Evolutionary conservation across 2,329 filamentous ascomycete species (phyloP).

Genomic region (Diaporthe longicolla): DNA sequence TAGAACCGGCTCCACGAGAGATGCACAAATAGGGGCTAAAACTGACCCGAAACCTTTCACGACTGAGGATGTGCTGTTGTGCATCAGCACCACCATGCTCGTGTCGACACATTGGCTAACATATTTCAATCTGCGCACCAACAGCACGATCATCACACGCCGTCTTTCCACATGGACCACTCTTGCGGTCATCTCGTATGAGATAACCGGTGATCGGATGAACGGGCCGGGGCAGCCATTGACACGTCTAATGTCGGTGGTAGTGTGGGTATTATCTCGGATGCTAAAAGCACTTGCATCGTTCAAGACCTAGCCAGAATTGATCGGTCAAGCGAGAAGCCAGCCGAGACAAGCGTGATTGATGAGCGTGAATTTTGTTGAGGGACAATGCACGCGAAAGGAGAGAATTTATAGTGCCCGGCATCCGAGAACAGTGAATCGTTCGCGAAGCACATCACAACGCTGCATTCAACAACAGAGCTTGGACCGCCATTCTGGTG

Average conservation of each 20-base stretch:
- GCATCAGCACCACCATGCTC: conserved; percentile 20
- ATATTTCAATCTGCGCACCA: neutral
- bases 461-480: too few relatives aligned
- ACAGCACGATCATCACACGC: neutral
- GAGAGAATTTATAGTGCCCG: neutral
- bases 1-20: neutral
- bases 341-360: conserved; percentile 2
- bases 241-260: neutral
- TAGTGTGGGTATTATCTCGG: conserved; percentile 8
- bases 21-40: conserved; percentile 27
- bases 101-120: neutral
- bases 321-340: neutral
- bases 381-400: neutral
- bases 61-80: conserved; percentile 33
- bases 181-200: neutral
- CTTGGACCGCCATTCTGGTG: too few relatives aligned
- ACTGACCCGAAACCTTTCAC: conserved; percentile 36
- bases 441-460: too few relatives aligned
- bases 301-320: neutral
- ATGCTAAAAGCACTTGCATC: neutral
- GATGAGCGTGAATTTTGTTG: too few relatives aligned
- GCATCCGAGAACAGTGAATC: neutral
- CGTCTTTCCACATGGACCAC: neutral
- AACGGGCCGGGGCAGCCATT: neutral
- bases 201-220: conserved; percentile 6